Base-by-base conservation (phyloP, 345 rosid species). In the Eucalyptus globulus region DNA sequence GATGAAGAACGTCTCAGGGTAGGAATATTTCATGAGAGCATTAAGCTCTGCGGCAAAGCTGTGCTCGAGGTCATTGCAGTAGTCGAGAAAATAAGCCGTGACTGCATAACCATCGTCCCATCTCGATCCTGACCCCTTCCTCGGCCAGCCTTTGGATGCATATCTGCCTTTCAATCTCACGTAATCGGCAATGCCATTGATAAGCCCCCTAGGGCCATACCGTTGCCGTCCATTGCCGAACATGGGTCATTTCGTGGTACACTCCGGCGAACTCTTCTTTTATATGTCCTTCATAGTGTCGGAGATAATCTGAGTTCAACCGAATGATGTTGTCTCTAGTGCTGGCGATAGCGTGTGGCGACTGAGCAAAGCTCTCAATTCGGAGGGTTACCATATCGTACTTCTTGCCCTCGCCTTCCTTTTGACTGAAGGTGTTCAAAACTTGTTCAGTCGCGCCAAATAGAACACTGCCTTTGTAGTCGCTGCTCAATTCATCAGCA, bases 61-160 rank as follows among this genome's bases (percentile, higher is more conserved):
- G 1, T 37, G 53, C 88, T 50, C 17, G 1, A 89, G 86, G 49
- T n/a, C 86, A 50, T 49, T 50, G 69, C 88, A 86, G 86, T 89
- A 89, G 54, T 89, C 86, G 12, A 89, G 90, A 34, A 89, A 89
- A 60, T 86, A 89, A 17, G 90, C 86, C n/a, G 90, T 89, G n/a
- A 69, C 67, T 1, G 65, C 88, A 43, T 86, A 51, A 14, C 88
- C 88, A 3, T 86, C 51, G 49, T 69, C 69, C 90, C 90, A 89
- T 53, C 88, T 86, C 34, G 86, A 89, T 9, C 90, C 90, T 9
- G 90, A 86, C 0, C 69, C 88, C 86, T 2, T 86, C 40, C 40
- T 88, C 29, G 83, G 80, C 89, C 89, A 88, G 8, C 87, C 24
- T 27, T 86, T 86, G 34, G 87, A 15, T 47, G 51, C 87, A 10